Conservation (phyloP, 768 basidiomycete genomes). For the Auricularia sp. region DNA sequence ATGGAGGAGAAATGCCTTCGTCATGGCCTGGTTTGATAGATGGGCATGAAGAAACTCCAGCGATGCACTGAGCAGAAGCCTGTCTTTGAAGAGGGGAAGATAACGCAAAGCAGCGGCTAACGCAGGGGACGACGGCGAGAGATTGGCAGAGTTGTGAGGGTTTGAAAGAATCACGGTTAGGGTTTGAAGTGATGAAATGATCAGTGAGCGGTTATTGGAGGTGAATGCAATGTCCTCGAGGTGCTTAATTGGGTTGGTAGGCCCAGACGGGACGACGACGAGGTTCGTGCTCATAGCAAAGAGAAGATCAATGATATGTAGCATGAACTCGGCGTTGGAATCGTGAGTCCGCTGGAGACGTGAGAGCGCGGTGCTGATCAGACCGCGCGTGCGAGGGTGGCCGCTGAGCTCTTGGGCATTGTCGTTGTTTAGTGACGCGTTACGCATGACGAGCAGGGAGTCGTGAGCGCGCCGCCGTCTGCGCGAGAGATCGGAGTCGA, state of each 20-base stretch:
- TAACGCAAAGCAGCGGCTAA: constrained; percentile 57
- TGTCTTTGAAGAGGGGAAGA: constrained; percentile 64
- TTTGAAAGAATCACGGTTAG: constrained; percentile 56
- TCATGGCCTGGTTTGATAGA: constrained; percentile 63
- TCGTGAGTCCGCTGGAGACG: constrained; percentile 53
- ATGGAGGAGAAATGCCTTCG: constrained; percentile 66
- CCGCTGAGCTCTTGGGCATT: constrained; percentile 53
- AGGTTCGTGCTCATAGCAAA: constrained; percentile 46
- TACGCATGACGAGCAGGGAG: constrained; percentile 79
- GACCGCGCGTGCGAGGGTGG: constrained; percentile 51
- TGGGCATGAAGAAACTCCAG: constrained; percentile 70
- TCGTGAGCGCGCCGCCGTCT: constrained; percentile 74
- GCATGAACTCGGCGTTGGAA: constrained; percentile 59
- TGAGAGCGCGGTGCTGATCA: constrained; percentile 57
- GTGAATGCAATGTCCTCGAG: constrained; percentile 45
- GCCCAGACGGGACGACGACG: constrained; percentile 27
- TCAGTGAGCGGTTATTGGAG: constrained; percentile 65
- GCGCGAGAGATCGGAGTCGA: constrained; percentile 35
- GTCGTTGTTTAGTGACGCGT: constrained; percentile 56
- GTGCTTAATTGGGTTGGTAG: constrained; percentile 43
- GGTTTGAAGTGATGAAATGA: constrained; percentile 53
- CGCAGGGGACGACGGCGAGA: constrained; percentile 47
- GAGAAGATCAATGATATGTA: constrained; percentile 63
- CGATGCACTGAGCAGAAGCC: constrained; percentile 56
- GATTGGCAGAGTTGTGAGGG: constrained; percentile 44